Conservation (phyloP, 768 basidiomycete species). For the Tulasnella sp. region DNA sequence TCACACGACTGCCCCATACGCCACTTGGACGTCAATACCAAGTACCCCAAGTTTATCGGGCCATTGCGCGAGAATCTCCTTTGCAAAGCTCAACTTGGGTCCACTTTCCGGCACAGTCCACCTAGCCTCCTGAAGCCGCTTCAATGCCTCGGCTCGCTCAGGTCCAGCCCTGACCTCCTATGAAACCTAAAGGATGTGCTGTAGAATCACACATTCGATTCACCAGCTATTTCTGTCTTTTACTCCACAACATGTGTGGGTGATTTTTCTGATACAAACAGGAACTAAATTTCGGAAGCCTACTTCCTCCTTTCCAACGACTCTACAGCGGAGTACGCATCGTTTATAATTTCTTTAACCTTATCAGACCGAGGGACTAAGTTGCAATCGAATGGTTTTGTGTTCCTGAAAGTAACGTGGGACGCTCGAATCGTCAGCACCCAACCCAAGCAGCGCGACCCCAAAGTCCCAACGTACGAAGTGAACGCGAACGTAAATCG, state of each 20-base stretch:
- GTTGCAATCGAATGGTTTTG: neutral
- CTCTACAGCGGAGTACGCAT: neutral
- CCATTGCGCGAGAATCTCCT: neutral
- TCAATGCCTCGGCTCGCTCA: no score
- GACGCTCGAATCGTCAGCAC: neutral
- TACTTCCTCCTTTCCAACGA: no score
- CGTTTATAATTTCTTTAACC: neutral
- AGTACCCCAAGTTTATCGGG: neutral
- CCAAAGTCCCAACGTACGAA: neutral
- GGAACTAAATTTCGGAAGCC: no score
- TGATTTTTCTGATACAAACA: no score
- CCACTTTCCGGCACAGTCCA: no score
- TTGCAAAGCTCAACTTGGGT: no score
- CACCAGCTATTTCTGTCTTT: no score
- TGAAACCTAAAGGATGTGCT: no score
- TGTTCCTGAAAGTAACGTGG: neutral
- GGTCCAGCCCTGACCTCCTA: no score
- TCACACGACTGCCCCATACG: constrained; percentile 13
- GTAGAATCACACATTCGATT: no score
- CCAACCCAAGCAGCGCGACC: neutral
- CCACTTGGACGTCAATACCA: constrained; percentile 4
- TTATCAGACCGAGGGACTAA: neutral
- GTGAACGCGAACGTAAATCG: neutral
- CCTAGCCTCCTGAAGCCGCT: no score
- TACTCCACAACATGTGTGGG: no score